phyloP scores from a whole-genome alignment of 495 filamentous ascomycete genomes.

The Neurospora pannonica region DNA sequence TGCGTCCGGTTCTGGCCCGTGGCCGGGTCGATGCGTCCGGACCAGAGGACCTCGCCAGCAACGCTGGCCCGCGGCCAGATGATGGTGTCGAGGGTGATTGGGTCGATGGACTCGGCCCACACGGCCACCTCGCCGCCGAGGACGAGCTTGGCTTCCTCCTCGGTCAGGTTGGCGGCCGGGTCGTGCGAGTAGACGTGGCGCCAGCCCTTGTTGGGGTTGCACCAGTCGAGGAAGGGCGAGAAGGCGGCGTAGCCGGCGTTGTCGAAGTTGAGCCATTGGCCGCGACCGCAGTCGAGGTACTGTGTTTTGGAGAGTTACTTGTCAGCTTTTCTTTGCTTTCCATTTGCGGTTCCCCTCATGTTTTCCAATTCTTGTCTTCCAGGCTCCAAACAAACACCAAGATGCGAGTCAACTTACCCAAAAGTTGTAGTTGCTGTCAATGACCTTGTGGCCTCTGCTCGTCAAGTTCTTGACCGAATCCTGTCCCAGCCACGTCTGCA shows the following conservation, averaged over 20 bases:
- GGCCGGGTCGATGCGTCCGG: constrained; percentile 46
- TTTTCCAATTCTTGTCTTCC: background rate
- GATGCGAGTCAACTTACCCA: constrained; percentile 42
- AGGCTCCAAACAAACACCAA: background rate
- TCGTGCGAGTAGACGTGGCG: constrained; percentile 69
- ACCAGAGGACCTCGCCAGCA: constrained; percentile 70
- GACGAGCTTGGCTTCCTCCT: constrained; percentile 49
- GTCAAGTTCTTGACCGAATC: constrained; percentile 45
- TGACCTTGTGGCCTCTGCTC: constrained; percentile 51
- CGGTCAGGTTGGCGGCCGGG: constrained; percentile 51
- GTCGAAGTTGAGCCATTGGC: constrained; percentile 63
- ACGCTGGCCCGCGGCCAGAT: constrained; percentile 68
- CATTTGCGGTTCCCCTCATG: background rate
- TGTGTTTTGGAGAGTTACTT: constrained; percentile 15
- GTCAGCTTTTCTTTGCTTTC: background rate
- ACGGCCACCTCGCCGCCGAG: constrained; percentile 68
- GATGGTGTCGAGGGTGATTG: constrained; percentile 55
- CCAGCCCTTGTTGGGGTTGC: constrained; percentile 65
- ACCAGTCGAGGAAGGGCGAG: constrained; percentile 71
- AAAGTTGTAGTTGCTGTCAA: constrained; percentile 65
- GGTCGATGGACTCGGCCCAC: constrained; percentile 72
- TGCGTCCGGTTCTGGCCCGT: constrained; percentile 52
- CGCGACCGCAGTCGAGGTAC: constrained; percentile 76
- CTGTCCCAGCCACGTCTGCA: constrained; percentile 64
- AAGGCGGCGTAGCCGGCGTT: constrained; percentile 34